phyloP scores from a whole-genome alignment of 805 yeast species.

The Schwanniomyces pseudopolymorphus region DNA sequence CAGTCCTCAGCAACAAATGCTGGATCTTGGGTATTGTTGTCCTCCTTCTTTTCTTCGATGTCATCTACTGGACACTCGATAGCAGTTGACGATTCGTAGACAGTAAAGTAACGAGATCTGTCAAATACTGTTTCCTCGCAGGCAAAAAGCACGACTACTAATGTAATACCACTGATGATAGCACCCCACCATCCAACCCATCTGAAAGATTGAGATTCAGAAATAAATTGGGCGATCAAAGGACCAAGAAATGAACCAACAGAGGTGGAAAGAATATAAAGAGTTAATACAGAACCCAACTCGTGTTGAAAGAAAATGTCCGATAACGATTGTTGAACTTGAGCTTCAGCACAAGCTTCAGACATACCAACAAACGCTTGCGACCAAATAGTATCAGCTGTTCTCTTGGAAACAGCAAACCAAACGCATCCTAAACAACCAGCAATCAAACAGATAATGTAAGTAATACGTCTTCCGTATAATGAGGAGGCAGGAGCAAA shows the following conservation, averaged over 20 bases:
- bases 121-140: conserved; percentile 75
- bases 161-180: conserved; percentile 38
- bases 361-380: conserved; percentile 79
- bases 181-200: conserved; percentile 82
- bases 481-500: conserved; percentile 68
- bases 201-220: conserved; percentile 59
- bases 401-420: conserved; percentile 58
- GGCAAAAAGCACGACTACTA: conserved; percentile 53
- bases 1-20: conserved; percentile 9
- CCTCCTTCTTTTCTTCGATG: conserved; percentile 8
- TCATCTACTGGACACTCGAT: neutral
- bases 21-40: conserved; percentile 11
- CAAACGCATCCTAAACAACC: conserved; percentile 69
- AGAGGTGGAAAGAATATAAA: conserved; percentile 72
- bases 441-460: conserved; percentile 55
- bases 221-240: conserved; percentile 71
- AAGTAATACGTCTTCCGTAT: conserved; percentile 67
- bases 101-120: conserved; percentile 38
- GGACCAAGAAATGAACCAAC: conserved; percentile 82
- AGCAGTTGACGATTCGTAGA: conserved; percentile 4
- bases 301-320: conserved; percentile 81
- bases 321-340: conserved; percentile 63
- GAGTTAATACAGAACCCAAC: conserved; percentile 67
- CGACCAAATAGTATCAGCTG: conserved; percentile 70
- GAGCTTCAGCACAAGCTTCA: conserved; percentile 76